These are phyloP conservation scores for Talaromyces sp. DNA, from an alignment of 2,329 filamentous ascomycete genomes.

Conservation along the genomic window DNA sequence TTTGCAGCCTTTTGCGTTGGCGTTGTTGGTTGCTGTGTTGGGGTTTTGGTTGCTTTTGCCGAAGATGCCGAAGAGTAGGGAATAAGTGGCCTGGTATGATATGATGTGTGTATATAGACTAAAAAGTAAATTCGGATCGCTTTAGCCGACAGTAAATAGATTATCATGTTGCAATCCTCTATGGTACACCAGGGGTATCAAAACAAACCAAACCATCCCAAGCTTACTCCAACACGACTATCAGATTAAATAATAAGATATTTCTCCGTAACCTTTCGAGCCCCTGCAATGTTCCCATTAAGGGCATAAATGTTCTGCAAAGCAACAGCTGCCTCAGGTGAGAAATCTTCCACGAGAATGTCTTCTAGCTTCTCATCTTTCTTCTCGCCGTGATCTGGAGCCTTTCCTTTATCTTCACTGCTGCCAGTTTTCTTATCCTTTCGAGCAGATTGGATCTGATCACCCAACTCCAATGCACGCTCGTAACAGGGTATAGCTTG, in stretches of 20 bases:
- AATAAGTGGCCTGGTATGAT: constrained; percentile 2
- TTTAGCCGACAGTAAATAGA: neutral
- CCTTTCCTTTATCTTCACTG: neutral
- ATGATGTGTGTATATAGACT: neutral
- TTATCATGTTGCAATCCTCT: neutral
- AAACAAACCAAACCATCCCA: neutral
- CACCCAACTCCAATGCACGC: constrained; percentile 53
- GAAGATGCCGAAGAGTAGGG: constrained; percentile 16
- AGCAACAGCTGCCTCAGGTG: constrained; percentile 71
- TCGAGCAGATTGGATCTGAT: constrained; percentile 37
- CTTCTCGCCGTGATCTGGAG: neutral
- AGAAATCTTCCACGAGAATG: constrained; percentile 56
- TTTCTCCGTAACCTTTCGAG: constrained; percentile 59
- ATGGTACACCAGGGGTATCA: neutral
- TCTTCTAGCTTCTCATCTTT: constrained; percentile 4
- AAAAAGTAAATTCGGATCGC: neutral
- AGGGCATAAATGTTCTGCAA: constrained; percentile 66
- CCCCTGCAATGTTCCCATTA: constrained; percentile 62
- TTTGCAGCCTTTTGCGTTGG: constrained; percentile 60
- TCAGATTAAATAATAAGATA: constrained; percentile 54
- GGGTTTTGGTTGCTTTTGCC: constrained; percentile 50
- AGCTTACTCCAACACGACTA: neutral
- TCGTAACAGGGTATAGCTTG: constrained; percentile 73
- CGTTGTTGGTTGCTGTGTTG: constrained; percentile 52
- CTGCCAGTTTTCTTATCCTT: neutral